Conservation (phyloP, 73 alveolate species). For the Uronychia setigera region DNA sequence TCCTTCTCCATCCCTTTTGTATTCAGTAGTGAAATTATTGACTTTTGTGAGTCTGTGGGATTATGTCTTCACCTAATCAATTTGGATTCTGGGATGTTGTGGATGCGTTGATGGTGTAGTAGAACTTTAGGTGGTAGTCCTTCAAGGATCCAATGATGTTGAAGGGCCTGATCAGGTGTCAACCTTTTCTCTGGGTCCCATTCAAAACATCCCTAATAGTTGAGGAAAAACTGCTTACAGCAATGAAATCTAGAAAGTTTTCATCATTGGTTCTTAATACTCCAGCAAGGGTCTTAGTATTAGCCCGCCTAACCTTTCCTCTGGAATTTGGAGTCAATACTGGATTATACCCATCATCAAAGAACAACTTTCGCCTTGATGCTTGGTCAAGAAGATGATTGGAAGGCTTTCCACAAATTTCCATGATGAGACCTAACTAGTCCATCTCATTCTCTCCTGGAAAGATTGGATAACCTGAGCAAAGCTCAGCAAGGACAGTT, state of each 20-base stretch:
- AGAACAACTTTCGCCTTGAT: conserved; percentile 74
- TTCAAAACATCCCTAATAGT: conserved; percentile 61
- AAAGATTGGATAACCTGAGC: conserved; percentile 83
- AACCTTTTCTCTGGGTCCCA: conserved; percentile 91
- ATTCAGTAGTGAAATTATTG: neutral
- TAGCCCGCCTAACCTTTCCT: conserved; percentile 69
- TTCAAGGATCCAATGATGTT: conserved; percentile 81
- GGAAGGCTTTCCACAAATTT: conserved; percentile 82
- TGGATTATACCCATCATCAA: conserved; percentile 72
- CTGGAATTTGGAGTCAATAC: conserved; percentile 59
- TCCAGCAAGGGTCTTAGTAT: conserved; percentile 36
- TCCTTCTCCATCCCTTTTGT: neutral
- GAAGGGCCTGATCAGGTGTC: conserved; percentile 88
- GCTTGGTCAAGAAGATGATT: conserved; percentile 46
- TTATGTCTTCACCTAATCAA: neutral
- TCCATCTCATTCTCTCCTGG: conserved; percentile 95
- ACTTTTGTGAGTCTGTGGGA: neutral
- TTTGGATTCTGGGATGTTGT: neutral
- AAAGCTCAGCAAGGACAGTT: conserved; percentile 55
- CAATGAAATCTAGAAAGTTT: conserved; percentile 66
- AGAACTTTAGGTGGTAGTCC: conserved; percentile 70
- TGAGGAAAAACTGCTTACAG: neutral
- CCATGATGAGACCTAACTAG: conserved; percentile 85
- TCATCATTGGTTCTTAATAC: conserved; percentile 47
- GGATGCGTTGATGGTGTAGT: conserved; percentile 44